These are phyloP conservation scores for Auriculariales sp. DNA, from an alignment of 768 basidiomycete genomes.

Conservation along the genomic window DNA sequence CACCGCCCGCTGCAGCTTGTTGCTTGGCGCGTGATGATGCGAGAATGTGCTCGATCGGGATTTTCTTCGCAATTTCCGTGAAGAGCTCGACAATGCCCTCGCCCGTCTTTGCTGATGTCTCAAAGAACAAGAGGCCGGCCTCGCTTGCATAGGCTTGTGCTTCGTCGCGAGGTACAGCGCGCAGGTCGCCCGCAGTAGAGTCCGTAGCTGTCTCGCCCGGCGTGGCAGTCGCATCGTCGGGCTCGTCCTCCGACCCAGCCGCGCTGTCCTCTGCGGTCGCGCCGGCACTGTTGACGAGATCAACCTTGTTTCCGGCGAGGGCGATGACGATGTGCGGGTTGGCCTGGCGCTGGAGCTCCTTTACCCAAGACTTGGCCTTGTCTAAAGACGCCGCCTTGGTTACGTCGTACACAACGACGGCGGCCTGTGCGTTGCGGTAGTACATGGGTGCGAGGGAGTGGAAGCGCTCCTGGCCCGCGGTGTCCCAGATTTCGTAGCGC, in stretches of 20 bases:
- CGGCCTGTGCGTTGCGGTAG: conserved; percentile 95
- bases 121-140: conserved; percentile 89
- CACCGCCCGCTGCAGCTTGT: conserved; percentile 33
- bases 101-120: conserved; percentile 95
- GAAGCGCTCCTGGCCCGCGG: conserved; percentile 91
- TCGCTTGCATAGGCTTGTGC: conserved; percentile 94
- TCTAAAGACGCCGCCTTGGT: conserved; percentile 92
- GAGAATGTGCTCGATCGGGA: conserved; percentile 87
- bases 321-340: conserved; percentile 99
- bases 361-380: conserved; percentile 99
- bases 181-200: conserved; percentile 41
- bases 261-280: conserved; percentile 20
- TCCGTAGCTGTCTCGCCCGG: conserved; percentile 51
- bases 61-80: conserved; percentile 88
- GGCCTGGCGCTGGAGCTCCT: conserved; percentile 95
- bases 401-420: conserved; percentile 96
- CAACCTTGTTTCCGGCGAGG: conserved; percentile 93
- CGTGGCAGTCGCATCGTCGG: conserved; percentile 83
- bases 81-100: conserved; percentile 93
- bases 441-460: conserved; percentile 99
- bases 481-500: conserved; percentile 96
- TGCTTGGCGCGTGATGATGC: conserved; percentile 53
- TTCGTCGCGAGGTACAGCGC: conserved; percentile 89
- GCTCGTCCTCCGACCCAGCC: conserved; percentile 74
- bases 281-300: conserved; percentile 58